A percentile compares a stretch with the other conserved stretches of the same genome.
phyloP scores from a whole-genome alignment of 179 eudicot genomes.

The Nepenthes alata region DNA sequence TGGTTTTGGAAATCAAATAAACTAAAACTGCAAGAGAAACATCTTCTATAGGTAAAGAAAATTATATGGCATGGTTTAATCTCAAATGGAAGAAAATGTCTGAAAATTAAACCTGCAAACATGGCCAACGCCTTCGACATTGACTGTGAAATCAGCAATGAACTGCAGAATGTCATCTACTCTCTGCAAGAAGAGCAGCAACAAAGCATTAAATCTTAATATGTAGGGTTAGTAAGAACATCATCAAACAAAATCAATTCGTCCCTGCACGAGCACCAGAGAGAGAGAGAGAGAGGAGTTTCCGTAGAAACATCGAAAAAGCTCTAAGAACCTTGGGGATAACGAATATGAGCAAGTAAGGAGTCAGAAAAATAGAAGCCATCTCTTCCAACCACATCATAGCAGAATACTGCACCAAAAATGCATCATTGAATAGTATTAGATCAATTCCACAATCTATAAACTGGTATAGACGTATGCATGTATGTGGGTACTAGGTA shows the following conservation, averaged over 20 bases:
- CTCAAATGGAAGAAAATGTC: neutral
- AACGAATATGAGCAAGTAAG: constrained; percentile 71
- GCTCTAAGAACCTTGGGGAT: constrained; percentile 59
- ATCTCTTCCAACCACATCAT: constrained; percentile 97
- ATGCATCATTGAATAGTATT: constrained; percentile 1
- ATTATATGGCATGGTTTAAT: neutral
- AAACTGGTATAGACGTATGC: neutral
- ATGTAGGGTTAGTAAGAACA: neutral
- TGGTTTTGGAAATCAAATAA: constrained; percentile 70
- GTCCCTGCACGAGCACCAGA: neutral
- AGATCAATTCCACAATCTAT: neutral
- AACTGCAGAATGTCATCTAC: constrained; percentile 80
- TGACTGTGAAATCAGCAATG: constrained; percentile 63
- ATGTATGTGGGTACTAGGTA: too few relatives aligned
- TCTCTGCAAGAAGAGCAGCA: constrained; percentile 38
- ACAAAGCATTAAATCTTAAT: neutral
- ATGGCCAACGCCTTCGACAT: constrained; percentile 89
- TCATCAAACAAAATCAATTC: neutral
- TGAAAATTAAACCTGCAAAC: constrained; percentile 58
- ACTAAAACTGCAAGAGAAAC: constrained; percentile 49
- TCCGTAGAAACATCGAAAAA: neutral
- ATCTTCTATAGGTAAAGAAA: constrained; percentile 4
- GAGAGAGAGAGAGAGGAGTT: neutral
- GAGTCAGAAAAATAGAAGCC: constrained; percentile 91
- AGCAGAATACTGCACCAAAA: constrained; percentile 63